Percentiles rank a stretch among this genome's conserved stretches.
Conservation (phyloP, 257 asterid genomes). For the Scutellaria galericulata region DNA sequence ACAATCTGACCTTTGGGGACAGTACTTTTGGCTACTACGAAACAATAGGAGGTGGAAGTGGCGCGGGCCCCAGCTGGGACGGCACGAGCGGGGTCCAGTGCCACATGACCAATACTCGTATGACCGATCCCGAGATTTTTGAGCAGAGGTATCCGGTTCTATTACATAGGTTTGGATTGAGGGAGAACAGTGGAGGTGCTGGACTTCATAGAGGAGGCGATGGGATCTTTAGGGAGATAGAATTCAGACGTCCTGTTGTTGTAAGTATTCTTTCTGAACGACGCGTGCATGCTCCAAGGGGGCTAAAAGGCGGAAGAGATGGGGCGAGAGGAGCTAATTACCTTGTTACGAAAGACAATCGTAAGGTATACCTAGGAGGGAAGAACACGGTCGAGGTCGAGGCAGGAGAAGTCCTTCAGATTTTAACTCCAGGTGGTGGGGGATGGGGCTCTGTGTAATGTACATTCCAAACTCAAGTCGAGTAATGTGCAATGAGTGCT, state of each 20-base stretch:
- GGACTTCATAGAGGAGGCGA: slow-evolving; percentile 87
- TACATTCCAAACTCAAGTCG: neutral
- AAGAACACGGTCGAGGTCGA: slow-evolving; percentile 79
- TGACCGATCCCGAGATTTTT: slow-evolving; percentile 97
- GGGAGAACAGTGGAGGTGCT: slow-evolving; percentile 84
- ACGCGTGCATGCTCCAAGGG: slow-evolving; percentile 93
- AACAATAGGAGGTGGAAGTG: slow-evolving; percentile 95
- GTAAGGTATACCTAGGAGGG: slow-evolving; percentile 81
- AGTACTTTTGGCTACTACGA: slow-evolving; percentile 87
- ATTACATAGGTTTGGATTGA: slow-evolving; percentile 70
- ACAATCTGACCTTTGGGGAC: slow-evolving; percentile 90
- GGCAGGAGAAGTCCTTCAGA: slow-evolving; percentile 85
- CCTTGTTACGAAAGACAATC: slow-evolving; percentile 66
- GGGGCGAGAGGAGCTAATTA: slow-evolving; percentile 90
- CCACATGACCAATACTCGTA: slow-evolving; percentile 98
- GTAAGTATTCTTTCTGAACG: slow-evolving; percentile 94
- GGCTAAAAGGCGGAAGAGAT: slow-evolving; percentile 71
- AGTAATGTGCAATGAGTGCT: neutral
- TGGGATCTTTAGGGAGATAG: slow-evolving; percentile 88
- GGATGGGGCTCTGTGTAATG: slow-evolving; percentile 75
- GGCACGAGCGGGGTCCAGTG: slow-evolving; percentile 97
- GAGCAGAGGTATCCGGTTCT: slow-evolving; percentile 95
- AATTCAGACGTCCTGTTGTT: slow-evolving; percentile 70
- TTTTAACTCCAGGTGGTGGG: slow-evolving; percentile 95
- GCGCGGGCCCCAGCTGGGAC: slow-evolving; percentile 91